phyloP scores from a whole-genome alignment of 2,329 filamentous ascomycete species.

The Sporothrix globosa region DNA sequence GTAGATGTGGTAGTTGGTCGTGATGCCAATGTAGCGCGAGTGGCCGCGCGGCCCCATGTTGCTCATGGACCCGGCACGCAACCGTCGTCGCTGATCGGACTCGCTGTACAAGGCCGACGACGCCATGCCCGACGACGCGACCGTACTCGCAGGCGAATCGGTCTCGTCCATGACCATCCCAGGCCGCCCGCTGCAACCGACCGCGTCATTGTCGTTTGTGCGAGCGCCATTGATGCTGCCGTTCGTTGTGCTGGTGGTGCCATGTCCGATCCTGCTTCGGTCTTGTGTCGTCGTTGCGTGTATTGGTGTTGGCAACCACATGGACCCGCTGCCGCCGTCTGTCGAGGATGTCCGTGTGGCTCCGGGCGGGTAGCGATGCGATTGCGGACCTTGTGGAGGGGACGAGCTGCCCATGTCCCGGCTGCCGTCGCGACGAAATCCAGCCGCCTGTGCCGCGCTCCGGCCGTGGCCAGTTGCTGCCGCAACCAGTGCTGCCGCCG shows the following conservation, averaged over 20 bases:
- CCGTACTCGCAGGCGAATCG: conserved; percentile 24
- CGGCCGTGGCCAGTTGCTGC: conserved; percentile 21
- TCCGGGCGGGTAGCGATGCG: not conserved
- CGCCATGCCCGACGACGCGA: conserved; percentile 8
- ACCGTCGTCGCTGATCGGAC: conserved; percentile 17
- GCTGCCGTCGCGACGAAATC: not conserved
- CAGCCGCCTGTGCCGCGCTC: conserved; percentile 5
- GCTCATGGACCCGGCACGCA: conserved; percentile 24
- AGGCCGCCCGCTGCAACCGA: not conserved
- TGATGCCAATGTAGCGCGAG: conserved; percentile 32
- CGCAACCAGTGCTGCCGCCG: conserved; percentile 24
- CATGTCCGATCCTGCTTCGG: not conserved
- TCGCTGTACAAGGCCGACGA: conserved; percentile 19
- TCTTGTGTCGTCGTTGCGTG: not conserved
- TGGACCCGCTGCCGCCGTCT: conserved; percentile 9
- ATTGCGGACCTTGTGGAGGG: not conserved
- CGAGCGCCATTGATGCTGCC: conserved; percentile 12
- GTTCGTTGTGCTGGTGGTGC: not conserved
- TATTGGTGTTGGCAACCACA: conserved; percentile 11
- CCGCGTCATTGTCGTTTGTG: not conserved
- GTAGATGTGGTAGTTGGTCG: conserved; percentile 34
- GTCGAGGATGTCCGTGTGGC: not conserved
- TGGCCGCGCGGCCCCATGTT: conserved; percentile 14
- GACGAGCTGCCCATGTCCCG: conserved; percentile 12
- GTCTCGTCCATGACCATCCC: conserved; percentile 21